phyloP scores from a whole-genome alignment of 1,284 basidiomycete species.

The Chiua sp. region DNA sequence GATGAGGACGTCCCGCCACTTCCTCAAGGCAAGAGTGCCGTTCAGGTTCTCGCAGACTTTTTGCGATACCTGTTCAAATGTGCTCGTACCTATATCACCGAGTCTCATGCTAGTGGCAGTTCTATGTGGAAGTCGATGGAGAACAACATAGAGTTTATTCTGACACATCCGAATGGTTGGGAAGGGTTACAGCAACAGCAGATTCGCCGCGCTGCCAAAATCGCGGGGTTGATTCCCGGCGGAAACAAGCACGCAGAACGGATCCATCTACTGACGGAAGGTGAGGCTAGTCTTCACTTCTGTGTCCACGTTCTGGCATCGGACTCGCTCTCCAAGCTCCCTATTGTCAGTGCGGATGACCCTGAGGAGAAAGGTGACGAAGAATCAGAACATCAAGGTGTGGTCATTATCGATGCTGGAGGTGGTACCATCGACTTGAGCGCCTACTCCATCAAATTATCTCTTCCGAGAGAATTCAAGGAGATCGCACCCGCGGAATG shows the following conservation, averaged over 20 bases:
- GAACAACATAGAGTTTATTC: slow-evolving; percentile 39
- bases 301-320: slow-evolving; percentile 41
- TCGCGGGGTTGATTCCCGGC: slow-evolving; percentile 36
- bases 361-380: slow-evolving; percentile 18
- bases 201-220: slow-evolving; percentile 41
- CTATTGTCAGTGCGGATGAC: slow-evolving; percentile 15
- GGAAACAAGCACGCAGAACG: slow-evolving; percentile 31
- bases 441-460: slow-evolving; percentile 43
- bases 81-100: slow-evolving; percentile 49
- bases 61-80: slow-evolving; percentile 53
- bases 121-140: slow-evolving; percentile 42
- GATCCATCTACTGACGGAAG: slow-evolving; percentile 53
- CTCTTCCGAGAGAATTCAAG: slow-evolving; percentile 37
- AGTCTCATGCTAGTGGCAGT: slow-evolving; percentile 49
- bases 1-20: slow-evolving; percentile 46
- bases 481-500: slow-evolving; percentile 47
- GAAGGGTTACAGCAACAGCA: slow-evolving; percentile 33
- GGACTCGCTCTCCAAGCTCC: slow-evolving; percentile 17
- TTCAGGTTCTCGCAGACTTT: slow-evolving; percentile 57
- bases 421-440: slow-evolving; percentile 64
- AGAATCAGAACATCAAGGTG: slow-evolving; percentile 38
- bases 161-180: slow-evolving; percentile 53
- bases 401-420: slow-evolving; percentile 60
- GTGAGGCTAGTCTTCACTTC: slow-evolving; percentile 54
- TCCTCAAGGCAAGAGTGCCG: slow-evolving; percentile 47